Evolutionary conservation across 2,329 filamentous ascomycete genomes (phyloP), one percentile per base, ranked within the genome.

Genomic region (Pseudodiploospora longispora): DNA sequence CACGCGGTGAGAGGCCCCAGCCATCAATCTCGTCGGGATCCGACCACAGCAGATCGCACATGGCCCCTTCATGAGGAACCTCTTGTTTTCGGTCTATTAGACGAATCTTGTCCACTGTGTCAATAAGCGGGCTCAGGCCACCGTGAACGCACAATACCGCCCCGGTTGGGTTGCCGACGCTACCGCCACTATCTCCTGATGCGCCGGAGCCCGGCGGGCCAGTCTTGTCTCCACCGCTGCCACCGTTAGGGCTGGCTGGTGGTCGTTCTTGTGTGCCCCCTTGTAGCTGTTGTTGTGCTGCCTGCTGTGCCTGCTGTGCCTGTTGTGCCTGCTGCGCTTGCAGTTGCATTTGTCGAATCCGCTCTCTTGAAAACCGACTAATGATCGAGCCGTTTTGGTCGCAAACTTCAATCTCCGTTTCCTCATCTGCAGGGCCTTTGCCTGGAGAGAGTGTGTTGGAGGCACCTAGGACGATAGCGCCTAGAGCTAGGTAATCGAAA

Each of bases 11-110:
- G 5, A 97, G 71, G 8, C 90, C 91, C 93, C 93, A 98, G 47
- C 90, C 91, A 60, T 96, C 90, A 50, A 96, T 95, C 56, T 98
- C 93, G 63, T 98, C 93, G 0, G 93, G 93, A 59, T 98, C 93
- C 1, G 89, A 96, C 93, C 93, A 98, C 3, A 98, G 76, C 1
- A 98, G 75, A 64, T 98, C 93, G 66, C 93, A 98, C 93, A 98
- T 98, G 60, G 93, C 89, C 44, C 93, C 93, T 69, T 98, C 93
- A 60, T 98, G 93, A 0, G 93, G 93, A 0, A 98, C 93, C 68
- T 98, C 93, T 68, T 98, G 93, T 65, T 97, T 97, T 50, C 91
- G 82, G 63, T 98, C 94, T 27, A 98, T 78, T 10, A 97, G 74
- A 27, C 93, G 80, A 61, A 98, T 98, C 67, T 95, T 95, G 62